Conservation (phyloP, 768 basidiomycete species). For the Clitopilus hobsonii region DNA sequence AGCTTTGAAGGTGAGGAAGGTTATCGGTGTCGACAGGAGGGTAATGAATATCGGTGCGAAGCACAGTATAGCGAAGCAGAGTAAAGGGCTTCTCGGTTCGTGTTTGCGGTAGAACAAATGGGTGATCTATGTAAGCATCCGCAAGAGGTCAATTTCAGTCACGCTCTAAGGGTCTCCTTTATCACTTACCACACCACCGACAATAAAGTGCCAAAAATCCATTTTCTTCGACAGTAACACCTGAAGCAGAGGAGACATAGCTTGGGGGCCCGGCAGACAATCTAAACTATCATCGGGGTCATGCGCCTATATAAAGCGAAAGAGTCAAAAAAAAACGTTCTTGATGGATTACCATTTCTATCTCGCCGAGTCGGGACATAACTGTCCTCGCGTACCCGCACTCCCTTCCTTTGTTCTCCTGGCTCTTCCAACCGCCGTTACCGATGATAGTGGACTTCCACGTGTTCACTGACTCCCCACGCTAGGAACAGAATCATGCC, state of each 20-base stretch:
- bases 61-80: constrained; percentile 4
- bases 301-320: not conserved
- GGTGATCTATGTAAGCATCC: constrained; percentile 1
- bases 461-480: not conserved
- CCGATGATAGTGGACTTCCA: not conserved
- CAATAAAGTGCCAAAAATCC: not conserved
- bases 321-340: constrained; percentile 1
- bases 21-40: not conserved
- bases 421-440: not conserved
- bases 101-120: constrained; percentile 6
- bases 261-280: not conserved
- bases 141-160: not conserved
- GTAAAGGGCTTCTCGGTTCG: constrained; percentile 5
- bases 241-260: not conserved
- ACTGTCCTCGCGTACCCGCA: constrained; percentile 1
- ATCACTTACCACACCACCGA: not conserved
- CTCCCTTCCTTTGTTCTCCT: not conserved
- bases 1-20: not conserved
- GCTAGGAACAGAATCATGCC: not conserved
- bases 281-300: not conserved
- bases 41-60: constrained; percentile 1
- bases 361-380: constrained; percentile 1
- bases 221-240: not conserved
- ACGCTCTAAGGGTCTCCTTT: not conserved
- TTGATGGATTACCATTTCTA: not conserved